phyloP scores from a whole-genome alignment of 2,329 filamentous ascomycete genomes.

The Talaromyces albobiverticillius region DNA sequence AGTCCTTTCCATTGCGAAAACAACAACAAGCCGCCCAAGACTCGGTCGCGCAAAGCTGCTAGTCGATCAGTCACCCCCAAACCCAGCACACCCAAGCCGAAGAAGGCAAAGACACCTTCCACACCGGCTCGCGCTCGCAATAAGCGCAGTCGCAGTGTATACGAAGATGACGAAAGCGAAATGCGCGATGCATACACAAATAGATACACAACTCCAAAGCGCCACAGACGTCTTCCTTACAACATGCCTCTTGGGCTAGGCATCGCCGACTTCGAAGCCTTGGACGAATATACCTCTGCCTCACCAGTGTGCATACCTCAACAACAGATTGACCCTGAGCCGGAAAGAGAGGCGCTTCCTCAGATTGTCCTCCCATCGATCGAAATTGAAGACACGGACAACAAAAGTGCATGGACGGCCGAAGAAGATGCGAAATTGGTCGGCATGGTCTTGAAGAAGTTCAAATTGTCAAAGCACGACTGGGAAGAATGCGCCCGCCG shows the following conservation, averaged over 20 bases:
- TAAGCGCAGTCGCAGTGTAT: constrained; percentile 37
- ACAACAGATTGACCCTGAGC: constrained; percentile 9
- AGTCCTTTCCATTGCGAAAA: constrained; percentile 33
- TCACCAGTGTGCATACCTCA: neutral
- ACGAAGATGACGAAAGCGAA: constrained; percentile 24
- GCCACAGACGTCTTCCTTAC: constrained; percentile 39
- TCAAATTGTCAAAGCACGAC: constrained; percentile 41
- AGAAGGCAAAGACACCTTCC: constrained; percentile 18
- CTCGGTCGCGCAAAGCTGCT: constrained; percentile 29
- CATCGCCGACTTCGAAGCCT: constrained; percentile 42
- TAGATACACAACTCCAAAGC: constrained; percentile 44
- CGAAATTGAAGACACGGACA: constrained; percentile 25
- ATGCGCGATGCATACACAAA: constrained; percentile 25
- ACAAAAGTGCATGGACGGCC: constrained; percentile 31
- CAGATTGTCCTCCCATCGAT: constrained; percentile 35
- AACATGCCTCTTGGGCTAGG: constrained; percentile 45
- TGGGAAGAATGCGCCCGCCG: constrained; percentile 46
- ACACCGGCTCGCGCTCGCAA: constrained; percentile 33
- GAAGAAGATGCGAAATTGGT: constrained; percentile 44
- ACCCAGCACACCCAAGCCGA: constrained; percentile 8
- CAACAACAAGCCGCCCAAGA: constrained; percentile 15
- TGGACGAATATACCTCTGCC: constrained; percentile 21
- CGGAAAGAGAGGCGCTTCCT: constrained; percentile 12
- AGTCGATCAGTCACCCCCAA: constrained; percentile 19
- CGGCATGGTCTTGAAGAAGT: constrained; percentile 43